Base-by-base conservation (phyloP, 495 filamentous ascomycete species). In the Podospora anserina region DNA sequence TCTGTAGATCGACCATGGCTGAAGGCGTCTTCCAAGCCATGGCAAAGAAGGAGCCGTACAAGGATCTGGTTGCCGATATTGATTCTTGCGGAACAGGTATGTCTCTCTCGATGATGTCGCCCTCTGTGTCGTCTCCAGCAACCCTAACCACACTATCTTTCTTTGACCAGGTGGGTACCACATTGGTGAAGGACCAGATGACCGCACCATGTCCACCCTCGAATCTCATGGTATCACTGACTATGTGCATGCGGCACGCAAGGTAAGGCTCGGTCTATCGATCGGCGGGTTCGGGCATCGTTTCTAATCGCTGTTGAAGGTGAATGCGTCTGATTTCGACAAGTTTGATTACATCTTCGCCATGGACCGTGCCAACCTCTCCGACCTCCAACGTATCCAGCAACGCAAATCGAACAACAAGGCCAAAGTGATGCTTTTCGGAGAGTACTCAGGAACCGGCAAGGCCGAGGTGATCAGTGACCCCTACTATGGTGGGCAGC, bases 1-100 rank as follows among this genome's bases (percentile, higher is more conserved):
- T 97, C 75, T 99, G 95, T 84, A 84, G 84, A 30, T 97, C 93
- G 2, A 91, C 95, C 3, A 98, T 99, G 95, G 93, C 94, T 39
- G 94, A 97, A 82, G 95, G 89, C 55, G 91, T 95, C 69, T 97
- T 99, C 82, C 88, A 87, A 49, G 86, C 88, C 30, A 78, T 96
- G 6, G 87, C 88, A n/a, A 79, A 82, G 68, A 79, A 83, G 67
- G 75, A 84, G 57, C 77, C 81, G 63, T 82, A 87, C 79, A 74
- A 85, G 81, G 75, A 73, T 60, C 83, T 88, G 18, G 87, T 97
- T 70, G 78, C 80, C 16, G 81, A 83, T 54, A 90, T 97, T 56
- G 95, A 97, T 79, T 96, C 92, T 13, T 93, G 91, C 74, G 95
- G 95, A 49, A 99, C 94, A 3, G 70, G 76, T 72, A 69, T 5